Conservation (phyloP, 257 asterid species). For the Gentiana macrophylla region DNA sequence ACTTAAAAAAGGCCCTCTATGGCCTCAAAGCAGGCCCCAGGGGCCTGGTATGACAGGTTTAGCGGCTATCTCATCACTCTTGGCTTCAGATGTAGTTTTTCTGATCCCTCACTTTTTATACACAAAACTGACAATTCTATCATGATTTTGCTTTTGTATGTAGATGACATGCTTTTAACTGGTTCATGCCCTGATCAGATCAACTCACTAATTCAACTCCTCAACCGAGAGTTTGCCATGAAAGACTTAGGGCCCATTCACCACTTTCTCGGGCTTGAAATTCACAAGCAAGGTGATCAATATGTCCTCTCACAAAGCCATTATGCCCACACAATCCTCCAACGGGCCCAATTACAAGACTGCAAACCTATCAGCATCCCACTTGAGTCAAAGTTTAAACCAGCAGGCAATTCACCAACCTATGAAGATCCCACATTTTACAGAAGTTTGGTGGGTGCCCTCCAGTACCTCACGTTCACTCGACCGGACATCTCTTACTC, state of each 20-base stretch:
- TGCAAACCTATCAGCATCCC: conserved; percentile 5
- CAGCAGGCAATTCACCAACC: too few species aligned
- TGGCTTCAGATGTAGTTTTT: conserved; percentile 2
- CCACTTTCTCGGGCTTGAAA: conserved; percentile 1
- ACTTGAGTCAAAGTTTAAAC: not conserved
- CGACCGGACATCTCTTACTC: too few species aligned
- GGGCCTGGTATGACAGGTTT: too few species aligned
- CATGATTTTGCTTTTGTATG: conserved; percentile 1
- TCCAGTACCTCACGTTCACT: too few species aligned
- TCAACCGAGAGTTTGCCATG: not conserved
- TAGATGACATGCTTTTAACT: conserved; percentile 5
- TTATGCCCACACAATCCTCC: conserved; percentile 3
- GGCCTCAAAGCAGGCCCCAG: conserved; percentile 2
- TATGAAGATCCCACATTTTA: too few species aligned
- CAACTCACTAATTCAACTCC: not conserved
- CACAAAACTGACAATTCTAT: not conserved
- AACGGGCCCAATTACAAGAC: not conserved
- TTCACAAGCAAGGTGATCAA: not conserved
- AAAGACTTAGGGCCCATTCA: not conserved
- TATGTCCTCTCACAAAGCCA: conserved; percentile 2
- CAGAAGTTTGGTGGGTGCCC: too few species aligned
- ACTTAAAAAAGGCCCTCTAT: not conserved
- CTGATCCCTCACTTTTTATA: conserved; percentile 6
- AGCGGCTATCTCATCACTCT: not conserved
- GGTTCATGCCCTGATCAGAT: not conserved